Conservation (phyloP, 495 filamentous ascomycete genomes). For the Penicillium taxi region DNA sequence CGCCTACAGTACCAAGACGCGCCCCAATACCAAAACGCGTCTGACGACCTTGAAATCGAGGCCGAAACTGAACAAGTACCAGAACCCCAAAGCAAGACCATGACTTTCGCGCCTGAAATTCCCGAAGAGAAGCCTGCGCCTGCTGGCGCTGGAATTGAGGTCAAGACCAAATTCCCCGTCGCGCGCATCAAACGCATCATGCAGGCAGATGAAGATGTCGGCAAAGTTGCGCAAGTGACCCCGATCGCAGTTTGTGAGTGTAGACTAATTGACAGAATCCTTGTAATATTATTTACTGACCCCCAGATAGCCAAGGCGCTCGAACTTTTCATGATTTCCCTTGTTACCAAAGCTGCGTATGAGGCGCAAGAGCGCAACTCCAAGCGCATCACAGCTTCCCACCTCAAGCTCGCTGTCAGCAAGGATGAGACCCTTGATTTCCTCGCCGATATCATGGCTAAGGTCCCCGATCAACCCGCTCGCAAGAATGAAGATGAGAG, state of each 20-base stretch:
- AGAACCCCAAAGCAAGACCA: conserved; percentile 17
- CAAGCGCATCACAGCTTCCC: conserved; percentile 81
- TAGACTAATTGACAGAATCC: no score
- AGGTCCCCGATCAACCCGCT: conserved; percentile 65
- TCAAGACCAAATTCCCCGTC: conserved; percentile 94
- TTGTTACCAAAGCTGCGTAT: conserved; percentile 78
- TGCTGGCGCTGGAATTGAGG: conserved; percentile 49
- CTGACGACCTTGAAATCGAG: no score
- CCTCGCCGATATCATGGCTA: conserved; percentile 78
- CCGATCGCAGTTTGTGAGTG: conserved; percentile 81
- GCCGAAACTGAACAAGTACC: no score
- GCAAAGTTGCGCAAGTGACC: conserved; percentile 95
- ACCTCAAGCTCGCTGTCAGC: conserved; percentile 82
- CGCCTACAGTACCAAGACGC: conserved; percentile 31
- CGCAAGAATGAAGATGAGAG: conserved; percentile 48
- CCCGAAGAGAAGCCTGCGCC: conserved; percentile 16
- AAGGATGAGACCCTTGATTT: conserved; percentile 91
- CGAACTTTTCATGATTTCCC: conserved; percentile 92
- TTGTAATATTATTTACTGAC: neutral
- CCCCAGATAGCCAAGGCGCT: conserved; percentile 63
- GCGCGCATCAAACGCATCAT: conserved; percentile 98
- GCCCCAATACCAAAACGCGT: no score
- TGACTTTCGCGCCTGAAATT: conserved; percentile 29
- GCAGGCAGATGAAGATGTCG: conserved; percentile 98
- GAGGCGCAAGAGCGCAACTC: conserved; percentile 73